Evolutionary conservation across 2,329 filamentous ascomycete species (phyloP).

Genomic region (Fusarium gaditjirri): DNA sequence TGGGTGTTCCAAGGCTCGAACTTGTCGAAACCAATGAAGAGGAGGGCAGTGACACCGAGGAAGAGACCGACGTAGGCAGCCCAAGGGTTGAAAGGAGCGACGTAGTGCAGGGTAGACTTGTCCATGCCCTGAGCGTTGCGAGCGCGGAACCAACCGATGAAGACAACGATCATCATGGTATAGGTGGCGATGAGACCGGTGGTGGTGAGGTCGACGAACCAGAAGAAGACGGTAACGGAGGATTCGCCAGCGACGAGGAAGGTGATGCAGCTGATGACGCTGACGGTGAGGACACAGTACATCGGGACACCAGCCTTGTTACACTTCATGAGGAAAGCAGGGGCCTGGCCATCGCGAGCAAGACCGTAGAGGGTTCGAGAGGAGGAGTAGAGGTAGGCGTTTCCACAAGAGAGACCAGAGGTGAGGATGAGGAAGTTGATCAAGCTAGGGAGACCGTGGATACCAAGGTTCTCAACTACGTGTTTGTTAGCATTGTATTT

Average conservation of each 20-base stretch:
- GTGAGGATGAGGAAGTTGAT: constrained; percentile 73
- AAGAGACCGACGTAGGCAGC: constrained; percentile 60
- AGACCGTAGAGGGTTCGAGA: constrained; percentile 60
- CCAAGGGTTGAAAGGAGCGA: constrained; percentile 62
- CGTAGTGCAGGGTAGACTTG: constrained; percentile 60
- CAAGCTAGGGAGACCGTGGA: constrained; percentile 62
- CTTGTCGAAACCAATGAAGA: constrained; percentile 67
- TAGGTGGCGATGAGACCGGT: constrained; percentile 69
- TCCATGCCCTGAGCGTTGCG: constrained; percentile 59
- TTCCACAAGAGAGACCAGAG: constrained; percentile 55
- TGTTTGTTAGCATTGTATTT: not conserved
- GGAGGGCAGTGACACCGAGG: constrained; percentile 58
- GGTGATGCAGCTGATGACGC: constrained; percentile 59
- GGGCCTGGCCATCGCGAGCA: constrained; percentile 58
- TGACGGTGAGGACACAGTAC: constrained; percentile 61
- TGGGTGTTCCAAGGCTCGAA: constrained; percentile 62
- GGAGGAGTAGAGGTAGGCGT: constrained; percentile 60
- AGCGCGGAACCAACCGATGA: constrained; percentile 59
- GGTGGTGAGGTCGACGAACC: constrained; percentile 65
- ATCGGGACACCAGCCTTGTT: constrained; percentile 69
- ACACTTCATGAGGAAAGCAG: constrained; percentile 63
- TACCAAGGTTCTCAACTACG: constrained; percentile 59
- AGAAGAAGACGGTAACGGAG: constrained; percentile 61
- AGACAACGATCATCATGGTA: constrained; percentile 54
- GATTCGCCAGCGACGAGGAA: constrained; percentile 61